Evolutionary conservation across 2,329 filamentous ascomycete species (phyloP).

Genomic region (Colletotrichum neosansevieriae): DNA sequence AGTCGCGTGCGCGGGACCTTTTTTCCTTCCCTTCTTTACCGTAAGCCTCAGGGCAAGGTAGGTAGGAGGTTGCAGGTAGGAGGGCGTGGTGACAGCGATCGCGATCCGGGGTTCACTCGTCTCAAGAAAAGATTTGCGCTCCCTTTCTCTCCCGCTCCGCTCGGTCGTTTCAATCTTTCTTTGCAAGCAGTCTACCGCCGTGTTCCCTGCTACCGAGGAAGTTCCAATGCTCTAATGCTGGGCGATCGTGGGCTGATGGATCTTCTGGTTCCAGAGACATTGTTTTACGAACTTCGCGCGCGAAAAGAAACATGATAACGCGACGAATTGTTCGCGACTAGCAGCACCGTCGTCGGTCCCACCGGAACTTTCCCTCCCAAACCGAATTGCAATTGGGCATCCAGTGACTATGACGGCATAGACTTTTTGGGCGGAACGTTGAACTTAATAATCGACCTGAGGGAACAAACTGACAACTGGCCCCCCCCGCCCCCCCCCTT

Average conservation of each 20-base stretch:
- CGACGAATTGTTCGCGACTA: slow-evolving; percentile 20
- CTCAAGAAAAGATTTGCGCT: slow-evolving; percentile 14
- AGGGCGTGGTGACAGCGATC: slow-evolving; percentile 15
- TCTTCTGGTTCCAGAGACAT: slow-evolving; percentile 10
- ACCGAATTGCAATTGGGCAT: slow-evolving; percentile 15
- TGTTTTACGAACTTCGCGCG: not conserved
- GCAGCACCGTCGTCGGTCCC: slow-evolving; percentile 24
- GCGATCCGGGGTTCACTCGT: slow-evolving; percentile 36
- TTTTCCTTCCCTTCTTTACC: not conserved
- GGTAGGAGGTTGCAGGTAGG: not conserved
- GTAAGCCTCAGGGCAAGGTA: not conserved
- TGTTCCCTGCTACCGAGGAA: slow-evolving; percentile 3
- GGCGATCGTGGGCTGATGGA: slow-evolving; percentile 11
- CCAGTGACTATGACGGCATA: slow-evolving; percentile 30
- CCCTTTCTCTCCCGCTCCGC: slow-evolving; percentile 5
- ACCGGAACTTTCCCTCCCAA: slow-evolving; percentile 4
- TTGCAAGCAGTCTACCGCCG: not conserved
- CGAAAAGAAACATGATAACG: not conserved
- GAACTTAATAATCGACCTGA: slow-evolving; percentile 4
- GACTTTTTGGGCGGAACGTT: slow-evolving; percentile 26
- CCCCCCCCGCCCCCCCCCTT: too few relatives aligned
- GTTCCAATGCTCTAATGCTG: not conserved
- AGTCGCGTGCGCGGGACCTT: slow-evolving; percentile 31
- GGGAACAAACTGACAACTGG: not conserved
- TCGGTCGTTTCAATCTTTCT: slow-evolving; percentile 15